Percentiles rank a stretch among this genome's conserved stretches.
Evolutionary conservation across 768 basidiomycete genomes (phyloP).

Genomic region (Scleroderma citrinum): DNA sequence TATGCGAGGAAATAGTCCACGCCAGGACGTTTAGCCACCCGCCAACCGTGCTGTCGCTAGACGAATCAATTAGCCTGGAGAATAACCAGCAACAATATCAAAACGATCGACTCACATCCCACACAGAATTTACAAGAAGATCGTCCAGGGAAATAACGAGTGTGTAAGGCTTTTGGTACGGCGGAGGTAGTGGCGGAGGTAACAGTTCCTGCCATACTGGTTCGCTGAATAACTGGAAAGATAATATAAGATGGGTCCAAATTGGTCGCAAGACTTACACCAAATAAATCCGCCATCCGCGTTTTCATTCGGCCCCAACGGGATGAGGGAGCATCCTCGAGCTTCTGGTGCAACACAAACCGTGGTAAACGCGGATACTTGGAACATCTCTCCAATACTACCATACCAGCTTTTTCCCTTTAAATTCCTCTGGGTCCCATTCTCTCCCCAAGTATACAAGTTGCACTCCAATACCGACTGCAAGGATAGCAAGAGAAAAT

Average conservation of each 20-base stretch:
- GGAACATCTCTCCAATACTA: constrained; percentile 5
- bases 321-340: constrained; percentile 53
- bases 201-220: constrained; percentile 91
- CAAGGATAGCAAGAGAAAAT: constrained; percentile 46
- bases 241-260: neutral
- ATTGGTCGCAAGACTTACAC: constrained; percentile 39
- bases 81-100: neutral
- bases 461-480: constrained; percentile 50
- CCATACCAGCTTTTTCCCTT: constrained; percentile 55
- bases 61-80: neutral
- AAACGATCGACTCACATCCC: constrained; percentile 71
- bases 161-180: constrained; percentile 87
- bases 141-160: constrained; percentile 89
- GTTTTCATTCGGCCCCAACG: constrained; percentile 60
- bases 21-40: constrained; percentile 95
- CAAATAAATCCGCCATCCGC: constrained; percentile 61
- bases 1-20: constrained; percentile 98
- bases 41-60: constrained; percentile 91
- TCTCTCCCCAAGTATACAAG: constrained; percentile 68
- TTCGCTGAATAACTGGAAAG: constrained; percentile 77
- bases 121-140: constrained; percentile 82
- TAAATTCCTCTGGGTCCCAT: constrained; percentile 71
- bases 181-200: constrained; percentile 76
- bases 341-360: constrained; percentile 40
- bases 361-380: neutral